A percentile compares a stretch with the other conserved stretches of the same genome.
Evolutionary conservation across 805 yeast species (phyloP).

Genomic region (Pichia manshurica): DNA sequence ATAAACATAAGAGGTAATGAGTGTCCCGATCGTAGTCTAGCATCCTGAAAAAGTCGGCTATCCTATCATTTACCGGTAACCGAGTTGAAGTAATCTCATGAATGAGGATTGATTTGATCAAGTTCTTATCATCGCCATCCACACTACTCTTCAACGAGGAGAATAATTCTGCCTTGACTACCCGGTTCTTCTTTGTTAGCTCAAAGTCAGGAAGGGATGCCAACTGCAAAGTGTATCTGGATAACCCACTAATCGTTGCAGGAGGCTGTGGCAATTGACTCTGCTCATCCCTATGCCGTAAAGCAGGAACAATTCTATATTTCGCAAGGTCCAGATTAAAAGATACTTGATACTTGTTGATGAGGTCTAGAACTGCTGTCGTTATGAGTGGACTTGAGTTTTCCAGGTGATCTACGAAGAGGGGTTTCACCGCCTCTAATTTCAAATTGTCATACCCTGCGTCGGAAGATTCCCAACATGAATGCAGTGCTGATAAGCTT

Average conservation of each 20-base stretch:
- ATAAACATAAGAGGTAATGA: conserved; percentile 3
- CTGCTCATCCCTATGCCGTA: neutral
- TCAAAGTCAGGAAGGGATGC: conserved; percentile 1
- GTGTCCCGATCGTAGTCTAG: conserved; percentile 4
- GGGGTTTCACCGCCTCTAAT: neutral
- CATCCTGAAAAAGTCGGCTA: neutral
- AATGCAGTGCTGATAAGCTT: too few species aligned
- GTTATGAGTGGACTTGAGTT: neutral
- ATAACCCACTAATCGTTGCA: neutral
- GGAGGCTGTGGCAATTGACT: conserved; percentile 4
- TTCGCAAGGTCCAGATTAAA: neutral
- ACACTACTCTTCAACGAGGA: neutral
- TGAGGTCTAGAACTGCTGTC: neutral
- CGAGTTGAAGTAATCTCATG: neutral
- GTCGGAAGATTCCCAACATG: too few species aligned
- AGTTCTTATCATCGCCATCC: neutral
- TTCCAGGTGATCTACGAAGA: too few species aligned
- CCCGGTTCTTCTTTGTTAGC: neutral
- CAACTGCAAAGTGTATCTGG: neutral
- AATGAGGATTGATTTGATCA: conserved; percentile 1
- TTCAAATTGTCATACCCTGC: too few species aligned
- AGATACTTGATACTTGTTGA: conserved; percentile 1
- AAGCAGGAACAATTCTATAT: neutral
- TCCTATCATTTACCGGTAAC: neutral
- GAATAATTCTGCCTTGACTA: neutral